Percentiles rank a stretch among this genome's conserved stretches.
These are phyloP conservation scores for Populus davidiana DNA, from an alignment of 345 rosid species.

Conservation along the genomic window DNA sequence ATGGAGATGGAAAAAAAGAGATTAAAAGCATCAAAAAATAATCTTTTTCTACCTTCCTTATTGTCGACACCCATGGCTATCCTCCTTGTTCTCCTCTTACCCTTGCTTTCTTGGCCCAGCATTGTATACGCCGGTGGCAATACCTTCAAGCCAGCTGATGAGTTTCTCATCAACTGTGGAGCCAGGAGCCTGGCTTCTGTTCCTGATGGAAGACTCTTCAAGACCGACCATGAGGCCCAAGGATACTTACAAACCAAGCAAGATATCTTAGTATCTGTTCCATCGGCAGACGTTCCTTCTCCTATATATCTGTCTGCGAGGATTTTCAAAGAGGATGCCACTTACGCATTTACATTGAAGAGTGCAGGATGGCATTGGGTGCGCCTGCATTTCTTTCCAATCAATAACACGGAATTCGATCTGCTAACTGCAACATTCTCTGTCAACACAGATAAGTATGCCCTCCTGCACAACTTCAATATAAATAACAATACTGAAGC, in stretches of 20 bases:
- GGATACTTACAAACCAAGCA: conserved; percentile 45
- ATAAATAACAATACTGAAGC: conserved; percentile 30
- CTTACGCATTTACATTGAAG: conserved; percentile 45
- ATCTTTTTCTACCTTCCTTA: conserved; percentile 32
- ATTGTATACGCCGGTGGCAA: background rate
- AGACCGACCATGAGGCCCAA: conserved; percentile 53
- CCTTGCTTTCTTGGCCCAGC: conserved; percentile 1
- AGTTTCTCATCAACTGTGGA: conserved; percentile 61
- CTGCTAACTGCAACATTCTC: conserved; percentile 54
- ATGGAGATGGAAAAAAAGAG: conserved; percentile 48
- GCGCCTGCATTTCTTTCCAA: conserved; percentile 58
- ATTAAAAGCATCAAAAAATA: background rate
- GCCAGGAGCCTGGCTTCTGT: conserved; percentile 35
- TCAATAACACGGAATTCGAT: conserved; percentile 41
- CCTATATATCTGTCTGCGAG: conserved; percentile 56
- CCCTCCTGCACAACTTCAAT: conserved; percentile 60
- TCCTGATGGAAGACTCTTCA: conserved; percentile 61
- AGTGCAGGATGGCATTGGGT: conserved; percentile 74
- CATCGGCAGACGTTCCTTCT: conserved; percentile 48
- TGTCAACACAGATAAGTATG: conserved; percentile 51
- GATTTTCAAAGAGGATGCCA: conserved; percentile 53
- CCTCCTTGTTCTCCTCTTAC: conserved; percentile 41
- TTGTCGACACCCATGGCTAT: conserved; percentile 39
- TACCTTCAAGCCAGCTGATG: conserved; percentile 48
- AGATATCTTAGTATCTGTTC: conserved; percentile 41